These are phyloP conservation scores for Claviceps sp. DNA, from an alignment of 2,329 filamentous ascomycete genomes.

Conservation along the genomic window DNA sequence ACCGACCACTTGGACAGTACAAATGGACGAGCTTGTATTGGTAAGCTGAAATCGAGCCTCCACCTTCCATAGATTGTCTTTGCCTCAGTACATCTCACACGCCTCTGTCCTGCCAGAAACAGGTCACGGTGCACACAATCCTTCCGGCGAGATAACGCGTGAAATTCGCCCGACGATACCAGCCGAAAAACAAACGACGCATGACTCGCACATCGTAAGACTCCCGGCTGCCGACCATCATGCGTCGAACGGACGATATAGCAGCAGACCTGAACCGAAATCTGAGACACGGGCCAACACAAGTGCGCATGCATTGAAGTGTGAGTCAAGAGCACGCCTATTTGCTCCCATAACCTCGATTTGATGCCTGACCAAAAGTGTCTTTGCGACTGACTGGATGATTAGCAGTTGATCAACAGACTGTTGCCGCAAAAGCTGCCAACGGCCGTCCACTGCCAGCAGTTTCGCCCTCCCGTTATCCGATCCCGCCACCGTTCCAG, in stretches of 20 bases:
- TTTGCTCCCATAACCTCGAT: neutral
- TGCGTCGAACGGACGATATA: neutral
- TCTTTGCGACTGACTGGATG: constrained; percentile 3
- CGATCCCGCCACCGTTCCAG: constrained; percentile 30
- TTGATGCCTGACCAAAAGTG: neutral
- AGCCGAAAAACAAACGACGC: neutral
- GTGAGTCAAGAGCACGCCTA: neutral
- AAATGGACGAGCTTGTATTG: neutral
- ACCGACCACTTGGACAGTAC: neutral
- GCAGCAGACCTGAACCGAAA: constrained; percentile 1
- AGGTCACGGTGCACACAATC: neutral
- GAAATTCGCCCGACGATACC: neutral
- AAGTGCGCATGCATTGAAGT: constrained; percentile 3
- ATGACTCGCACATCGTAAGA: neutral
- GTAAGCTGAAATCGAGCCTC: neutral
- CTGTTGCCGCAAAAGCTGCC: constrained; percentile 5
- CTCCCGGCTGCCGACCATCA: neutral
- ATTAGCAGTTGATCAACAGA: constrained; percentile 7
- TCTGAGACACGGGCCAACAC: constrained; percentile 3
- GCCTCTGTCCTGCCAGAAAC: neutral
- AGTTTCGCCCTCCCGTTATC: constrained; percentile 24
- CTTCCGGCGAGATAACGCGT: neutral
- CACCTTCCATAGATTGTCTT: neutral
- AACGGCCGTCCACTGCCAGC: constrained; percentile 17
- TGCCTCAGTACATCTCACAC: neutral